These are phyloP conservation scores for Moesziomyces sp. DNA, from an alignment of 1,284 basidiomycete species.

Conservation along the genomic window DNA sequence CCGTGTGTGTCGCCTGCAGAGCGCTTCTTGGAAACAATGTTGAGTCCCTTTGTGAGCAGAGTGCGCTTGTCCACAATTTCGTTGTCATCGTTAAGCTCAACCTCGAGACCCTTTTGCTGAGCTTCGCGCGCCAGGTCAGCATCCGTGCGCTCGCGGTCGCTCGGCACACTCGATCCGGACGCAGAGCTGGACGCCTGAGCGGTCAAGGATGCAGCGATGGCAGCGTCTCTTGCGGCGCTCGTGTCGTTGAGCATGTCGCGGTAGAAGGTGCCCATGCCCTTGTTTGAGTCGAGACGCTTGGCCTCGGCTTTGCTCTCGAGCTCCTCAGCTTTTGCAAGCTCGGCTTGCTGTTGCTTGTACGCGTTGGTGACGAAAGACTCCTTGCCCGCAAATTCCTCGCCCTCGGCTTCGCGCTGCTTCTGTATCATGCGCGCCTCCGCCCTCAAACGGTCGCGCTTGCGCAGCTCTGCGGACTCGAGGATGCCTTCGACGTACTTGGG, in stretches of 20 bases:
- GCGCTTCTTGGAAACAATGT: conserved; percentile 72
- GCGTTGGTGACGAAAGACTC: conserved; percentile 97
- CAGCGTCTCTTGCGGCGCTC: conserved; percentile 57
- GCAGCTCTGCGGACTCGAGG: conserved; percentile 83
- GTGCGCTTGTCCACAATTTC: conserved; percentile 96
- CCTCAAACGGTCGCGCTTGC: conserved; percentile 85
- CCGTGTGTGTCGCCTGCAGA: not conserved
- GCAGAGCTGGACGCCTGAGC: not conserved
- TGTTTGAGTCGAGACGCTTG: conserved; percentile 79
- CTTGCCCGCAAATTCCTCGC: conserved; percentile 92
- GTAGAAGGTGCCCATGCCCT: conserved; percentile 74
- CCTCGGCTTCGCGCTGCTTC: conserved; percentile 89
- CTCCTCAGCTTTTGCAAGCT: conserved; percentile 81
- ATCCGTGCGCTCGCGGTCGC: conserved; percentile 69
- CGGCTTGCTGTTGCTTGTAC: conserved; percentile 95
- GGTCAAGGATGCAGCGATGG: conserved; percentile 44
- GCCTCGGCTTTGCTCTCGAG: conserved; percentile 81
- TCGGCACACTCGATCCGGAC: not conserved
- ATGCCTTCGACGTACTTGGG: conserved; percentile 92
- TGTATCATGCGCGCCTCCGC: conserved; percentile 99
- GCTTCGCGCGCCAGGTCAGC: conserved; percentile 75
- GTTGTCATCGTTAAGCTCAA: conserved; percentile 96
- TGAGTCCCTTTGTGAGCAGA: conserved; percentile 88
- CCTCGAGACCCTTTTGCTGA: conserved; percentile 81
- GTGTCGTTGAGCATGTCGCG: conserved; percentile 58